These are phyloP conservation scores for Saccharomycodes ludwigii DNA, from an alignment of 805 yeast species.

Conservation along the genomic window DNA sequence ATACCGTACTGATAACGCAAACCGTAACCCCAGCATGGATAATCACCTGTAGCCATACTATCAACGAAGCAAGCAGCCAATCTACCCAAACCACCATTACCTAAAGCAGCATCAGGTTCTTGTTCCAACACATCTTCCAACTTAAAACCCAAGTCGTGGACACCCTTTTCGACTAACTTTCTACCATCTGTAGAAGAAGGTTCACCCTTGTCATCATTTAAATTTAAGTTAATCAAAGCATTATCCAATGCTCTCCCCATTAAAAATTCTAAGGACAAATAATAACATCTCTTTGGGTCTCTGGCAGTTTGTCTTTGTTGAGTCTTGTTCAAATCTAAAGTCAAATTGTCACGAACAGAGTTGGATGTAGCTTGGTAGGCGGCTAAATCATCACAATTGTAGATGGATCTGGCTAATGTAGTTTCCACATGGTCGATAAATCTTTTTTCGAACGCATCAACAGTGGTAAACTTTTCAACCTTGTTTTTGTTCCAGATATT, in stretches of 20 bases:
- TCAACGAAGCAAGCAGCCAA: conserved; percentile 91
- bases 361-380: conserved; percentile 84
- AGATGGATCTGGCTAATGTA: conserved; percentile 78
- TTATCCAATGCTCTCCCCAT: conserved; percentile 96
- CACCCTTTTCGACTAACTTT: conserved; percentile 40
- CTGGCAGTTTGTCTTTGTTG: conserved; percentile 79
- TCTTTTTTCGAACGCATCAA: conserved; percentile 48
- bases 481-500: conserved; percentile 66
- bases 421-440: conserved; percentile 86
- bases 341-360: conserved; percentile 65
- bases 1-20: conserved; percentile 89
- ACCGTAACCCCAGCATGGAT: conserved; percentile 96
- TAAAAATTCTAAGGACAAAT: conserved; percentile 74
- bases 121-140: conserved; percentile 74
- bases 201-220: conserved; percentile 15
- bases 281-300: conserved; percentile 79
- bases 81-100: conserved; percentile 93
- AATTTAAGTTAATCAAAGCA: conserved; percentile 71
- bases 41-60: conserved; percentile 72
- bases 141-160: conserved; percentile 71
- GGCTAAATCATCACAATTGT: conserved; percentile 84
- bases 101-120: conserved; percentile 91
- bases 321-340: conserved; percentile 85
- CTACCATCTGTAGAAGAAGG: conserved; percentile 22
- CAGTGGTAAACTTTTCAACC: conserved; percentile 34